These are phyloP conservation scores for Fusarium agapanthi DNA, from an alignment of 2,329 filamentous ascomycete genomes.

Conservation along the genomic window DNA sequence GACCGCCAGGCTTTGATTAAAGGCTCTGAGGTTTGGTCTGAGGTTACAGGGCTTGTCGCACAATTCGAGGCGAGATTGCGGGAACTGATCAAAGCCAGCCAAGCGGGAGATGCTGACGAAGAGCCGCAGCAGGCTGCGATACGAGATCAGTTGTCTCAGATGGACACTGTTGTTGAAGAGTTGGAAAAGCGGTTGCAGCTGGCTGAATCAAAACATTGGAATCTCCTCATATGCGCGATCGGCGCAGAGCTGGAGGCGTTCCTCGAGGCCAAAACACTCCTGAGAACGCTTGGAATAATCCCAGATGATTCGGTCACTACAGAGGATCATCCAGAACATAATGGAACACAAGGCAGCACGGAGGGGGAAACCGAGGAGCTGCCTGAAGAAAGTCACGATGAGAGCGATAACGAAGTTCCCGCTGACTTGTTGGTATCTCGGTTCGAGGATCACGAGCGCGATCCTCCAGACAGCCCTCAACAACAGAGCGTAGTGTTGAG, in stretches of 20 bases:
- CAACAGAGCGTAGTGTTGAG: conserved; percentile 23
- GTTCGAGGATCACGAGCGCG: conserved; percentile 38
- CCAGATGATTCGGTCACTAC: conserved; percentile 10
- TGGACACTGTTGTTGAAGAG: conserved; percentile 63
- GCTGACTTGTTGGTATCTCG: conserved; percentile 51
- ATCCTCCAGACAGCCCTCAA: conserved; percentile 21
- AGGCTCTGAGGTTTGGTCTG: conserved; percentile 72
- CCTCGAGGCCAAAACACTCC: conserved; percentile 64
- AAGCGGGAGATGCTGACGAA: conserved; percentile 45
- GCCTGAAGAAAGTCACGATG: conserved; percentile 34
- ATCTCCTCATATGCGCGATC: conserved; percentile 77
- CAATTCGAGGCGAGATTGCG: conserved; percentile 72
- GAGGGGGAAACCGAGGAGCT: neutral
- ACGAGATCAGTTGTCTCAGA: conserved; percentile 59
- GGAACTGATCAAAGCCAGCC: conserved; percentile 57
- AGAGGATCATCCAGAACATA: neutral
- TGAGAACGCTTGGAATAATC: conserved; percentile 46
- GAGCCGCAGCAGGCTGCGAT: conserved; percentile 51
- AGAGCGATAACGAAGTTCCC: conserved; percentile 56
- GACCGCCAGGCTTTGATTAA: conserved; percentile 74
- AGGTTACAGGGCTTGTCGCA: conserved; percentile 65
- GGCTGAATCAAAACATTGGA: conserved; percentile 74
- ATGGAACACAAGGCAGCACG: neutral
- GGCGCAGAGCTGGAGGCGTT: conserved; percentile 78
- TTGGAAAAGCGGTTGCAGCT: conserved; percentile 63